These are phyloP conservation scores for Artemisia argyi DNA, from an alignment of 129 eudicot species.

Conservation along the genomic window DNA sequence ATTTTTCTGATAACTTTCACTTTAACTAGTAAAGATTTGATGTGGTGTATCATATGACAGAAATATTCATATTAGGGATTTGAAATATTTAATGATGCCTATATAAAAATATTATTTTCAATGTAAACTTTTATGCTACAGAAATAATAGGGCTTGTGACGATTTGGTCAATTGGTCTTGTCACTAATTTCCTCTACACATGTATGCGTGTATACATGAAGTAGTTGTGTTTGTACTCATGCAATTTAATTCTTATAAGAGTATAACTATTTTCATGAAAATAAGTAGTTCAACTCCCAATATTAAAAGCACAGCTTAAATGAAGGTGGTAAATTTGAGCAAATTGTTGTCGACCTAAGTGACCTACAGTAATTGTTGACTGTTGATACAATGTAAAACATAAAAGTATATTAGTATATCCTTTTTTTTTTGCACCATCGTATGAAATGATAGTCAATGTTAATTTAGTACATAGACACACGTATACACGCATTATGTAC, in stretches of 20 bases:
- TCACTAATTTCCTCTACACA: too few species aligned
- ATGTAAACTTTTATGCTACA: too few species aligned
- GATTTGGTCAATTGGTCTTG: too few species aligned
- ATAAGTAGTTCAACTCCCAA: background rate
- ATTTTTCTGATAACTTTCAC: too few species aligned
- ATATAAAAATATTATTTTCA: too few species aligned
- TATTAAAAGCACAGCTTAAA: background rate
- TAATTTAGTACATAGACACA: background rate
- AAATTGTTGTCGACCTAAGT: conserved; percentile 15
- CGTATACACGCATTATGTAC: conserved; percentile 14
- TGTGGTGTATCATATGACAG: too few species aligned
- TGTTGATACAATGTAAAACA: background rate
- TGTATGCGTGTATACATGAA: background rate
- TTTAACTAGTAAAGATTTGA: too few species aligned
- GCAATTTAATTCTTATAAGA: background rate
- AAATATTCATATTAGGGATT: too few species aligned
- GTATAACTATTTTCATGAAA: background rate
- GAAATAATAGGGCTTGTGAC: too few species aligned
- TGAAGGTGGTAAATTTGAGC: conserved; percentile 16
- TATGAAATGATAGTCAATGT: conserved; percentile 18
- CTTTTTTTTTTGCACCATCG: background rate
- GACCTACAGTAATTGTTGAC: conserved; percentile 18
- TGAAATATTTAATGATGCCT: too few species aligned
- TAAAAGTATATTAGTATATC: background rate
- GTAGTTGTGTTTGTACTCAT: background rate